Evolutionary conservation across 176 grass and related monocot genomes (phyloP).

Genomic region (Oryza longistaminata): DNA sequence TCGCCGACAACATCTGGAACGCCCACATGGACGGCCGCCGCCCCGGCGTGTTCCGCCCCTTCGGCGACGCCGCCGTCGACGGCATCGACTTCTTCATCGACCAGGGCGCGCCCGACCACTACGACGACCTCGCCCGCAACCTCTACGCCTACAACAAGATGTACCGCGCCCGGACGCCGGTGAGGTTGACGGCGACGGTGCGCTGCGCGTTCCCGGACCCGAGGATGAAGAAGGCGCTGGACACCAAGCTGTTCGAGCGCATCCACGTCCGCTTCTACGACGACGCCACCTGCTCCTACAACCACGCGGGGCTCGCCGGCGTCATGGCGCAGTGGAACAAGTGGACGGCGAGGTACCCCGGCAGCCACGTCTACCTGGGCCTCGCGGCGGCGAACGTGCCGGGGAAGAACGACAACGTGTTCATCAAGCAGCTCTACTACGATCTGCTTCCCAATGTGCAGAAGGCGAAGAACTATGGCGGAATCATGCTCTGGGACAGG

Average conservation of each 20-base stretch:
- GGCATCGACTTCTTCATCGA: conserved; percentile 34
- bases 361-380: not conserved
- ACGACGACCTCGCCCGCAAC: not conserved
- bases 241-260: conserved; percentile 56
- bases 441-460: conserved; percentile 22
- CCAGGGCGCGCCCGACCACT: not conserved
- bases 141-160: not conserved
- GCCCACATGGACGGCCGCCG: conserved; percentile 8
- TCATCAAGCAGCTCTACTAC: not conserved
- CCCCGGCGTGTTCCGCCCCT: conserved; percentile 16
- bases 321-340: conserved; percentile 18
- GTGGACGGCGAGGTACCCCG: conserved; percentile 40
- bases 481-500: conserved; percentile 42
- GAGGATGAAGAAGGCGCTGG: conserved; percentile 25
- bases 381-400: not conserved
- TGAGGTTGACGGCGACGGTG: conserved; percentile 47
- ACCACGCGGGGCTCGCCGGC: not conserved
- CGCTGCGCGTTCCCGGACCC: conserved; percentile 53
- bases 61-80: conserved; percentile 17
- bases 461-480: conserved; percentile 30
- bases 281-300: conserved; percentile 41
- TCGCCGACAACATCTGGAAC: conserved; percentile 31
- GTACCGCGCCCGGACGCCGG: not conserved
- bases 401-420: not conserved
- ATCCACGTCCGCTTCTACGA: conserved; percentile 76